phyloP scores from a whole-genome alignment of 2,329 filamentous ascomycete species.

The Ceratocystiopsis minuta region DNA sequence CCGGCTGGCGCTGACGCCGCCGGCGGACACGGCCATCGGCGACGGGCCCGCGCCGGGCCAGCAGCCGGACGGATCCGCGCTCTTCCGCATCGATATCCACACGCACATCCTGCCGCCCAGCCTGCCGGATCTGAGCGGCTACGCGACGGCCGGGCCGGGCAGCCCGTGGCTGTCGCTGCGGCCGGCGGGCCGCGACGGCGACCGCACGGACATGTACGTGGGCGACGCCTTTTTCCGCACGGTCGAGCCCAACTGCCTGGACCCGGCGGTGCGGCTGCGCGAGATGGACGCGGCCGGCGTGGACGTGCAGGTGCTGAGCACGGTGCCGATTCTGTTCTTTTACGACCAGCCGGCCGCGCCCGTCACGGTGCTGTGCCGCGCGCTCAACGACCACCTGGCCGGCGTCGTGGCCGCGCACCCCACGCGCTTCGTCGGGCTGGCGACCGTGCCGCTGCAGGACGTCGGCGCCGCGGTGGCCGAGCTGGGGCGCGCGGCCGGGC shows the following conservation, averaged over 20 bases:
- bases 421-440: not conserved
- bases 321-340: conserved; percentile 1
- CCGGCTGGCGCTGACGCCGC: not conserved
- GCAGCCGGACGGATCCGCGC: not conserved
- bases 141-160: not conserved
- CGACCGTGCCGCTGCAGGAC: conserved; percentile 1
- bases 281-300: conserved; percentile 2
- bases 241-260: conserved; percentile 2
- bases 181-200: not conserved
- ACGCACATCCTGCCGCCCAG: conserved; percentile 1
- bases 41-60: not conserved
- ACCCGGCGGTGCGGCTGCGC: not conserved
- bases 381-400: conserved; percentile 1
- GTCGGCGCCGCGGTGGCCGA: not conserved
- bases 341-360: conserved; percentile 1
- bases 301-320: conserved; percentile 1
- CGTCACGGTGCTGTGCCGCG: not conserved
- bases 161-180: not conserved
- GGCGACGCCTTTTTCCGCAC: conserved; percentile 1
- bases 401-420: not conserved
- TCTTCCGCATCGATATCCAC: conserved; percentile 1
- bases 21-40: not conserved
- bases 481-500: not conserved
- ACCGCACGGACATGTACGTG: conserved; percentile 1
- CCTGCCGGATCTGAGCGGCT: not conserved